A percentile compares a stretch with the other conserved stretches of the same genome.
Evolutionary conservation across 257 asterid genomes (phyloP).

Genomic region (Haberlea rhodopensis): DNA sequence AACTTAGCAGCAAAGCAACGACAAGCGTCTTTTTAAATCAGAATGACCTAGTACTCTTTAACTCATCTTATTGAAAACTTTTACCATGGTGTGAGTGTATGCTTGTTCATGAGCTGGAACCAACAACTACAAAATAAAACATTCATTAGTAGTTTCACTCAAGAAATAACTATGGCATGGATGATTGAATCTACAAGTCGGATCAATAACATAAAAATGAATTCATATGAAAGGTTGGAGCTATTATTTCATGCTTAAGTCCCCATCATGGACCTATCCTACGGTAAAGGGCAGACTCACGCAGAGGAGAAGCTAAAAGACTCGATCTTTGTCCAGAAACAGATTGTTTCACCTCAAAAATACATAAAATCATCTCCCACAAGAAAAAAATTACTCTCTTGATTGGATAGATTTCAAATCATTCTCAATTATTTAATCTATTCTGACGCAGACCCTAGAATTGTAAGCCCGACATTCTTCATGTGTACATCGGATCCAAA

Average conservation of each 20-base stretch:
- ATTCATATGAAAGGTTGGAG: not conserved
- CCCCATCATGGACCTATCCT: not conserved
- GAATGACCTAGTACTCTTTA: constrained; percentile 24
- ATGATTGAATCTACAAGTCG: not conserved
- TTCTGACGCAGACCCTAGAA: constrained; percentile 4
- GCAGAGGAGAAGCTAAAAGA: not conserved
- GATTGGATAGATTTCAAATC: constrained; percentile 14
- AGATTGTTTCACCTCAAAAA: not conserved
- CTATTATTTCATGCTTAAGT: not conserved
- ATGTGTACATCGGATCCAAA: constrained; percentile 1
- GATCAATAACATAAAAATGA: constrained; percentile 15
- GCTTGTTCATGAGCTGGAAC: constrained; percentile 25
- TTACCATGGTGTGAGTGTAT: not conserved
- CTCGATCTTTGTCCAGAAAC: not conserved
- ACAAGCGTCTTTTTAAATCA: constrained; percentile 5
- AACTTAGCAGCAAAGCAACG: constrained; percentile 2
- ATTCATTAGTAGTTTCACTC: not conserved
- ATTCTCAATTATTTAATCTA: not conserved
- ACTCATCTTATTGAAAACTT: constrained; percentile 17
- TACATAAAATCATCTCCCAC: not conserved
- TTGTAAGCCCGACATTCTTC: not conserved
- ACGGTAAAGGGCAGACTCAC: not conserved
- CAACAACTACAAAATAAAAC: constrained; percentile 13
- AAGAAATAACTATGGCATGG: constrained; percentile 4
- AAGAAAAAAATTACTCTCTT: not conserved